Evolutionary conservation across 108 stramenopile species (phyloP), one percentile per base, ranked within the genome.

Genomic region (Skeletonema potamos): DNA sequence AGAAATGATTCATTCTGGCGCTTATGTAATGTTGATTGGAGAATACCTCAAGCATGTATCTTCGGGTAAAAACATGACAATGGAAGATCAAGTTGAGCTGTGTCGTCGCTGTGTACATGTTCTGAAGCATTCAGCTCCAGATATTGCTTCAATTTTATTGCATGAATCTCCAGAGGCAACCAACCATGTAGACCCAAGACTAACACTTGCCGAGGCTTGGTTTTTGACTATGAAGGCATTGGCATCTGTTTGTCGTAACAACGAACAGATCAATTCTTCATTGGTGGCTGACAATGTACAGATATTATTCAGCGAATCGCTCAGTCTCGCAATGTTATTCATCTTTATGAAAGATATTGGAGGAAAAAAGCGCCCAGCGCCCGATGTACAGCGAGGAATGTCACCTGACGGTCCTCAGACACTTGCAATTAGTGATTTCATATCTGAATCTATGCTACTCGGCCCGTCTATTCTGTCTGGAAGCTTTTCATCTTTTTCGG

Each of bases 331-430:
- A 20, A 69, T 88, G 30, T 34, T 64, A 6, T 75, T 89, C 3
- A 67, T 92, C 3, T 79, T 92, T 15, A 82, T 81, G 61, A 81
- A 81, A 36, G 74, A 76, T 46, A 26, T 76, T 17, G 79, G 79
- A 71, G 75, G 46, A 20, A 64, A 70, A 34, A 70, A 58, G 15
- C 28, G 48, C 0, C 58, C 61, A n/a, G 48, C 64, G 0, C 33
- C 68, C 33, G 27, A 18, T 37, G 60, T 69, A 2, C 72, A 64
- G 68, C 67, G 30, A 29, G 87, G 92, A 28, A 77, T 91, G 82
- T 88, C 83, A 13, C 54, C 89, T 30, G 93, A 94, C 76, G 91
- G 89, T 18, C 86, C 93, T 9, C 90, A 94, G 9, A 89, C 76
- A 15, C 84, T 90, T 13, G 91, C 86, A 9, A 72, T 85, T 63